Evolutionary conservation across 306 rosid genomes (phyloP), one percentile per base, ranked within the genome.

Genomic region (Vigna trinervia): DNA sequence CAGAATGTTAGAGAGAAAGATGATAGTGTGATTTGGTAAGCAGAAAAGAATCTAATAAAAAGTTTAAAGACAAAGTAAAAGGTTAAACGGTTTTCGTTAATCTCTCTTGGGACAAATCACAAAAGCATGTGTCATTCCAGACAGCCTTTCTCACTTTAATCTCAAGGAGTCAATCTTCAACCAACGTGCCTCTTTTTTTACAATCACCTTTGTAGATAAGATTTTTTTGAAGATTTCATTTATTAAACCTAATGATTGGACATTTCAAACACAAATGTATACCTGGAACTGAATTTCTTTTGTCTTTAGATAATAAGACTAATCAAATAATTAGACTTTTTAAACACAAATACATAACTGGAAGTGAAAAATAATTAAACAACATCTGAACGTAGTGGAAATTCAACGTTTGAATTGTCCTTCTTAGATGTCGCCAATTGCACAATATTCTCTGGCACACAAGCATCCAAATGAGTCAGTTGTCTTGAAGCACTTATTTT

Each of bases 401-500:
- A 30, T 30, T 30, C 34, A 30, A 30, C 38, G 38, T 34, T 34
- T 34, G 38, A 34, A 34, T 34, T 34, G 38, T 34, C 38, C 36
- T 65, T 61, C 66, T 76, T 68, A 59, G 68, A 66, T 77, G 78
- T 73, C 84, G 63, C 19, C 68, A 54, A 65, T 77, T 72, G 73
- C 80, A 64, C 39, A 72, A 56, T 85, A 81, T 78, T 75, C 68
- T 81, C 60, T 78, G 78, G 67, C 61, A 38, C 77, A 79, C 64
- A 69, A 77, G 20, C 78, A 69, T 87, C 87, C 88, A 83, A 82
- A 77, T 34, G 7, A 59, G 56, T 63, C 34, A 59, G 79, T 70
- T 71, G 78, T 80, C 76, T 65, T 32, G 12, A 69, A 39, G 72
- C 36, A 43, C 75, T 51, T 65, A 75, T 71, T 59, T 71, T 80